Percentiles rank a stretch among this genome's conserved stretches.
These are phyloP conservation scores for Lasiosphaeria ovina DNA, from an alignment of 495 filamentous ascomycete genomes.

Conservation along the genomic window DNA sequence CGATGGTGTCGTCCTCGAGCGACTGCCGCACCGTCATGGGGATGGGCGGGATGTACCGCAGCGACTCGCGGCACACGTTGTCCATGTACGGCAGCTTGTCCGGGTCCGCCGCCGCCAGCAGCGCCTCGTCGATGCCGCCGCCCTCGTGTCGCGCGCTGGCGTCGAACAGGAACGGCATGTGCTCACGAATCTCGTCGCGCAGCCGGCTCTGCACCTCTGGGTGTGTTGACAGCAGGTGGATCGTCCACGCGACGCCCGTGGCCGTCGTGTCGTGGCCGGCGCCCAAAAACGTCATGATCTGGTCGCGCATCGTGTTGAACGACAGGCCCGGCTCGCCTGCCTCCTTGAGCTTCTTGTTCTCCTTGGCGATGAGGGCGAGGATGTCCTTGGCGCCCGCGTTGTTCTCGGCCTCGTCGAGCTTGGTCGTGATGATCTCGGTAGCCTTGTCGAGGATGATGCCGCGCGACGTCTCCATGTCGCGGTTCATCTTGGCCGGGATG, in stretches of 20 bases:
- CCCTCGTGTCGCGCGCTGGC: slow-evolving; percentile 5
- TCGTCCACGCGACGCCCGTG: slow-evolving; percentile 35
- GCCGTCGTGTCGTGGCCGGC: slow-evolving; percentile 44
- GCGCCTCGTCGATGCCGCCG: slow-evolving; percentile 23
- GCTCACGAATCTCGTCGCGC: slow-evolving; percentile 34
- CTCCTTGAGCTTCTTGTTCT: slow-evolving; percentile 24
- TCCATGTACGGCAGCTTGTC: slow-evolving; percentile 38
- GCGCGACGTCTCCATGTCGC: slow-evolving; percentile 42
- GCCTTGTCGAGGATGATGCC: slow-evolving; percentile 36
- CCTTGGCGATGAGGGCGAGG: slow-evolving; percentile 40
- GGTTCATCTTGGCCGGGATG: slow-evolving; percentile 46
- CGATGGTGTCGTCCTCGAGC: slow-evolving; percentile 27
- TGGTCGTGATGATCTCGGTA: slow-evolving; percentile 19
- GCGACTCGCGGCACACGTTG: slow-evolving; percentile 50
- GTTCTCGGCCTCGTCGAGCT: slow-evolving; percentile 17
- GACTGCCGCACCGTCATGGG: slow-evolving; percentile 40
- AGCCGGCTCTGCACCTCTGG: slow-evolving; percentile 34
- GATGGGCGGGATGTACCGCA: slow-evolving; percentile 49
- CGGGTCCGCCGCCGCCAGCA: slow-evolving; percentile 23
- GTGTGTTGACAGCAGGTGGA: slow-evolving; percentile 34
- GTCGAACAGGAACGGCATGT: slow-evolving; percentile 44
- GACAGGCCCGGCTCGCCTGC: slow-evolving; percentile 30
- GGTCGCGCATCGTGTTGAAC: slow-evolving; percentile 47
- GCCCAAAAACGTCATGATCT: slow-evolving; percentile 46
- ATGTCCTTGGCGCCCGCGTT: slow-evolving; percentile 43